A percentile compares a stretch with the other conserved stretches of the same genome.
phyloP scores from a whole-genome alignment of 768 basidiomycete genomes.

The Guyanaporus albipodus region DNA sequence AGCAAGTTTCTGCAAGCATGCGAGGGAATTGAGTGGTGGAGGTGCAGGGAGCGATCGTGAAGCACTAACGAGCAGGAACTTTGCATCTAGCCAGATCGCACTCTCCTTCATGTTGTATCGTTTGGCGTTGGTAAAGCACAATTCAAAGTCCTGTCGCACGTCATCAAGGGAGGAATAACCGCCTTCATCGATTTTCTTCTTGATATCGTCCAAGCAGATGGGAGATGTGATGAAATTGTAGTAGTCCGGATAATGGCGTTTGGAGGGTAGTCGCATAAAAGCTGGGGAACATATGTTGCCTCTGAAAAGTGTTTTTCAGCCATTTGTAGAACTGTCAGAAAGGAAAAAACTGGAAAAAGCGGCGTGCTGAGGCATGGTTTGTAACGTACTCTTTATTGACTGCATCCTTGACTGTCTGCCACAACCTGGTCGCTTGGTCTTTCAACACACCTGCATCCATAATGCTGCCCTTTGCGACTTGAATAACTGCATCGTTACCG shows the following conservation, averaged over 20 bases:
- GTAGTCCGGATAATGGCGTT: conserved; percentile 81
- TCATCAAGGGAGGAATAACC: conserved; percentile 60
- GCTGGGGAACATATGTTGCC: conserved; percentile 59
- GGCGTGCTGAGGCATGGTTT: conserved; percentile 35
- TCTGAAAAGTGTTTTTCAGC: conserved; percentile 39
- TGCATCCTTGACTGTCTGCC: conserved; percentile 77
- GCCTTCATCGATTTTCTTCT: conserved; percentile 62
- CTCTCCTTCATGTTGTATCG: conserved; percentile 80
- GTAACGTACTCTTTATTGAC: conserved; percentile 84
- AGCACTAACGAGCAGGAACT: conserved; percentile 64
- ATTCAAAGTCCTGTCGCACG: conserved; percentile 68
- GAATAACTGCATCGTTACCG: conserved; percentile 20
- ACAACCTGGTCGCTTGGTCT: conserved; percentile 67
- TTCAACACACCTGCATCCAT: conserved; percentile 40
- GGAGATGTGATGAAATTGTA: conserved; percentile 76
- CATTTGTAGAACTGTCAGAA: conserved; percentile 36
- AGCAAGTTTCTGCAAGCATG: conserved; percentile 41
- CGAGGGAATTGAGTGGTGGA: conserved; percentile 1
- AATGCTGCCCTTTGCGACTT: conserved; percentile 20
- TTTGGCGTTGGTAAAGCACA: conserved; percentile 79
- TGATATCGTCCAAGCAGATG: conserved; percentile 87
- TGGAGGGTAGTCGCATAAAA: conserved; percentile 68
- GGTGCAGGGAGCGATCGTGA: not conserved
- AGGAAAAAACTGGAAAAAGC: conserved; percentile 43
- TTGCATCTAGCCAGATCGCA: conserved; percentile 78